Conservation (phyloP, 495 filamentous ascomycete genomes). For the Annulohypoxylon stygium region DNA sequence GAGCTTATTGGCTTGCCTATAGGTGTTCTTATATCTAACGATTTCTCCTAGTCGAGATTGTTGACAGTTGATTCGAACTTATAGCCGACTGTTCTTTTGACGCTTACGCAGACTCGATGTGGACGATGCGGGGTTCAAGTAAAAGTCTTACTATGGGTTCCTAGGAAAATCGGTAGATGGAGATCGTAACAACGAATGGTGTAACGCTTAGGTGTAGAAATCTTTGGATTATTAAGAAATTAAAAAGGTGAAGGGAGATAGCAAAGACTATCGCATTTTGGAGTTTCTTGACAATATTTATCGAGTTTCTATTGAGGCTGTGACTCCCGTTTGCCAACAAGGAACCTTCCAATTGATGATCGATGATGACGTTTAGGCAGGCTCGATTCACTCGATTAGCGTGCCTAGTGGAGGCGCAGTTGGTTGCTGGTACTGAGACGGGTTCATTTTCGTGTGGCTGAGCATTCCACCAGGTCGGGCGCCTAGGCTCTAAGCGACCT, state of each 20-base stretch:
- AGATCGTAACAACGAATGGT: neutral
- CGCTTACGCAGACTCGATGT: neutral
- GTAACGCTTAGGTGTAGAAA: neutral
- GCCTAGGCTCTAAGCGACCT: neutral
- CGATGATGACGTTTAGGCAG: constrained; percentile 1
- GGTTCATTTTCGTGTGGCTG: neutral
- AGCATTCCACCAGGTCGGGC: neutral
- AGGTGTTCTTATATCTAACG: neutral
- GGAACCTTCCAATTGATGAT: constrained; percentile 2
- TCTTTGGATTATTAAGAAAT: neutral
- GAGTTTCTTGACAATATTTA: constrained; percentile 8
- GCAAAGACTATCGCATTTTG: neutral
- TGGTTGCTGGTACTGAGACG: neutral
- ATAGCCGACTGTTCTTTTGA: too few species aligned
- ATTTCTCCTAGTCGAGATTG: neutral
- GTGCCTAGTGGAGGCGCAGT: constrained; percentile 1
- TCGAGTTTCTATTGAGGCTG: constrained; percentile 36
- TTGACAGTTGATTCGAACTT: neutral
- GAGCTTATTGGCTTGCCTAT: constrained; percentile 17
- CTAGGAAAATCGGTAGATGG: neutral
- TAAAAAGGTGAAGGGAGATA: neutral
- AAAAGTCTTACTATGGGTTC: neutral
- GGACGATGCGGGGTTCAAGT: constrained; percentile 10
- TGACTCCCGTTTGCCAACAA: constrained; percentile 11
- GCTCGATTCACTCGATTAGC: constrained; percentile 1